phyloP scores from a whole-genome alignment of 371 early-diverging fungal genomes.

The Mucor plumbeus region DNA sequence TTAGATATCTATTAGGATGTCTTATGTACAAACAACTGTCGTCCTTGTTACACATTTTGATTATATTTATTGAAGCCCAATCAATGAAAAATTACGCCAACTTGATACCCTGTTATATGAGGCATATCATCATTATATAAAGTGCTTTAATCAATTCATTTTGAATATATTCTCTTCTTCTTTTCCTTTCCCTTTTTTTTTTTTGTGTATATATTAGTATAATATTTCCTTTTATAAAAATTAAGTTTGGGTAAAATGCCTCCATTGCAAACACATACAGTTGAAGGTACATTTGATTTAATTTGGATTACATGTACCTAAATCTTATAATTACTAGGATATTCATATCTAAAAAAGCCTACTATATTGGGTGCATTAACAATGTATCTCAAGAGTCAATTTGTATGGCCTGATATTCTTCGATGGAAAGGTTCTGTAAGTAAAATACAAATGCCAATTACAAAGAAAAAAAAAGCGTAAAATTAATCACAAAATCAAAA shows the following conservation, averaged over 20 bases:
- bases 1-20: background rate
- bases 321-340: conserved; percentile 13
- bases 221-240: background rate
- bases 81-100: conserved; percentile 3
- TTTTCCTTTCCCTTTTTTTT: conserved; percentile 8
- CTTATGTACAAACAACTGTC: background rate
- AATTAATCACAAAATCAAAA: background rate
- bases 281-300: conserved; percentile 22
- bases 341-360: conserved; percentile 26
- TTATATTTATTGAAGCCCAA: background rate
- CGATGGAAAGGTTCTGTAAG: conserved; percentile 53
- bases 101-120: conserved; percentile 10
- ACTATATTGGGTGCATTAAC: conserved; percentile 4
- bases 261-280: conserved; percentile 23
- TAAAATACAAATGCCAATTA: background rate
- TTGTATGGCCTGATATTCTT: conserved; percentile 45
- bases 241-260: conserved; percentile 11
- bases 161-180: background rate
- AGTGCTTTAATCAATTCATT: background rate
- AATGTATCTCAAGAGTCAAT: conserved; percentile 23
- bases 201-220: conserved; percentile 14
- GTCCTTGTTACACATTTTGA: conserved; percentile 1
- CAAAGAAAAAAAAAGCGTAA: background rate
- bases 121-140: conserved; percentile 7
- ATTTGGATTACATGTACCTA: background rate